Evolutionary conservation across 2,329 filamentous ascomycete genomes (phyloP), one percentile per base, ranked within the genome.

Genomic region (Trichoderma lentiforme): DNA sequence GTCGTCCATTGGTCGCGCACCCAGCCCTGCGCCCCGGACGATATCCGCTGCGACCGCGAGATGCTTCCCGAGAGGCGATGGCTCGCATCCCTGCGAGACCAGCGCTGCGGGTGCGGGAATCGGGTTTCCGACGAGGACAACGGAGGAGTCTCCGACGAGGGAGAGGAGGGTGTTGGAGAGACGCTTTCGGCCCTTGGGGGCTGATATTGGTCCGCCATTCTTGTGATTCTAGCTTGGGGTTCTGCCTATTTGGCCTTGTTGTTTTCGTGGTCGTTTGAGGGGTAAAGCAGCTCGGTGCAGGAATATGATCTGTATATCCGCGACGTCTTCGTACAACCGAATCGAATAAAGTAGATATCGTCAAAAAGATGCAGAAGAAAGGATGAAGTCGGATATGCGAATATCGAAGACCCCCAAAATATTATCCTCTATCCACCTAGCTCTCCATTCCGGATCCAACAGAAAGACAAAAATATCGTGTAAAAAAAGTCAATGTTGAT

Each of bases 31-130:
- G 61, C 51, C 26, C 30, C 39, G 4, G 66, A 56, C 14, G 67
- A 47, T 18, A 62, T 62, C 24, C 64, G 77, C 56, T 32, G 28
- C 24, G 57, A 34, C 32, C 65, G 74, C 34, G 53, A 26, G 21
- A 70, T 57, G 72, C 43, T 28, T 47, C 81, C 81, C n/a, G 84
- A 85, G 21, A 85, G 80, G 28, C 85, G 85, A 26, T 80, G 80
- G 63, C 21, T 36, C 14, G 60, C 34, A 34, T 66, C 61, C n/a
- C 71, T 26, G 67, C 47, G 73, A 43, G 66, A 36, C 60, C 61
- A 72, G 63, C 7, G 72, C n/a, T 64, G 67, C 30, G 72, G 58
- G 21, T 60, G 65, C 21, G 74, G 73, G 71, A 73, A 74, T 24
- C 72, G 74, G 28, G 72, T 47, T 12, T 78, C 74, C 73, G 80